These are phyloP conservation scores for Marasmius oreades DNA, from an alignment of 1,284 basidiomycete genomes.

Conservation along the genomic window DNA sequence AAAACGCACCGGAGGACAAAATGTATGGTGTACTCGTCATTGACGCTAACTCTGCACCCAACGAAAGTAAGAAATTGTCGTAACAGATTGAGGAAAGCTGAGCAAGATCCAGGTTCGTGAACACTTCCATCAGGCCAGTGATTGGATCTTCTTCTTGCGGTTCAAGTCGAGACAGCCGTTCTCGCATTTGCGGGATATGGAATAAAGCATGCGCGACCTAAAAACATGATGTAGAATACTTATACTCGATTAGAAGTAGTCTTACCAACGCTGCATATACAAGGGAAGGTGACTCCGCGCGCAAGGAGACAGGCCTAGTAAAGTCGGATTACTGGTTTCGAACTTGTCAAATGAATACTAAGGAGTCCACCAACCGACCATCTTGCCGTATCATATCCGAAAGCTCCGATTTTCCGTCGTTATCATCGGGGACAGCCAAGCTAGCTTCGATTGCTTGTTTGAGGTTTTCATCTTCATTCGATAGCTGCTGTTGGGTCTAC, in stretches of 20 bases:
- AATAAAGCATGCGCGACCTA: conserved; percentile 60
- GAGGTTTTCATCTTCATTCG: conserved; percentile 17
- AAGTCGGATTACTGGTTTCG: background rate
- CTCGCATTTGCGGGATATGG: conserved; percentile 63
- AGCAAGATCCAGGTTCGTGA: conserved; percentile 58
- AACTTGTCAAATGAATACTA: background rate
- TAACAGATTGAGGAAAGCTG: conserved; percentile 36
- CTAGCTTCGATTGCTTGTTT: conserved; percentile 21
- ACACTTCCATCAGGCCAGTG: conserved; percentile 49
- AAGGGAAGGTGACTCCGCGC: conserved; percentile 46
- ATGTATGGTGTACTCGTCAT: conserved; percentile 23
- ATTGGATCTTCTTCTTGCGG: conserved; percentile 30
- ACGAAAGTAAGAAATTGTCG: conserved; percentile 30
- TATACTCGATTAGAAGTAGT: background rate
- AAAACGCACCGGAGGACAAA: conserved; percentile 28
- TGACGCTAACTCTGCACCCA: conserved; percentile 26
- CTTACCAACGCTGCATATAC: conserved; percentile 54
- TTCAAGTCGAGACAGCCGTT: conserved; percentile 44
- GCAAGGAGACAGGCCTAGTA: conserved; percentile 59
- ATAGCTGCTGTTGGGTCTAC: conserved; percentile 8
- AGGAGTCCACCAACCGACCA: conserved; percentile 42
- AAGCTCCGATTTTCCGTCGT: conserved; percentile 35
- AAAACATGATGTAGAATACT: background rate
- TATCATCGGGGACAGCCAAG: conserved; percentile 37
- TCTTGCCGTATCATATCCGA: conserved; percentile 53